Evolutionary conservation across 306 rosid genomes (phyloP), one percentile per base, ranked within the genome.

Genomic region (Cucurbita moschata): DNA sequence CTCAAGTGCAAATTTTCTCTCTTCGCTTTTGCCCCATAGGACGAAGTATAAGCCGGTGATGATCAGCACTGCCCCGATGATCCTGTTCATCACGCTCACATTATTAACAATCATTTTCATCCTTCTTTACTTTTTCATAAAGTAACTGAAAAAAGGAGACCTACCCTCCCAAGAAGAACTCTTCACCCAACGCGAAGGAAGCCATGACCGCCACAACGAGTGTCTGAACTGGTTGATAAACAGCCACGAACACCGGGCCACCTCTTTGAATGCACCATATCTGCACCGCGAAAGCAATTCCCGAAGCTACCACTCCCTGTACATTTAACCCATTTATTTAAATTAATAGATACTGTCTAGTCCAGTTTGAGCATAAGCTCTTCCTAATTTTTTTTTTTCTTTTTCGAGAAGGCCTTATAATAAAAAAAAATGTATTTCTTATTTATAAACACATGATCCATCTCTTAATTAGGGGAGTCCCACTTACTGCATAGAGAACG

Each of bases 161-260:
- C 0, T 52, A 90, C 98, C 98, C 98, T 49, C 98, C 98, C 70
- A 94, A 84, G 81, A 87, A 90, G 87, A 94, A 94, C 81, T 94
- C 79, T 81, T 94, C 98, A 52, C 98, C 92, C 63, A 94, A 85
- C 77, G 98, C 97, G 78, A 90, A 2, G 74, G 98, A 88, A 82
- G 98, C 95, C 98, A 94, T 89, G 42, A 94, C 82, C 78, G 98
- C 98, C 74, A 94, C 98, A 69, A 83, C 94, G 10, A 94, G 90
- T 59, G 98, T 94, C 84, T 94, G 98, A 85, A 94, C 97, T 79
- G 98, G 98, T 57, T 94, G 98, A 84, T 94, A 94, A 55, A 94
- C 98, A 0, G 98, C 98, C 1, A 94, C 98, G 61, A 94, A 94
- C 43, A 94, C 98, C 35, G 98, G 98, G 16, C 97, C 97, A 57